Percentiles rank a stretch among this genome's conserved stretches.
These are phyloP conservation scores for Wickerhamiella azyma DNA, from an alignment of 805 yeast species.

Conservation along the genomic window DNA sequence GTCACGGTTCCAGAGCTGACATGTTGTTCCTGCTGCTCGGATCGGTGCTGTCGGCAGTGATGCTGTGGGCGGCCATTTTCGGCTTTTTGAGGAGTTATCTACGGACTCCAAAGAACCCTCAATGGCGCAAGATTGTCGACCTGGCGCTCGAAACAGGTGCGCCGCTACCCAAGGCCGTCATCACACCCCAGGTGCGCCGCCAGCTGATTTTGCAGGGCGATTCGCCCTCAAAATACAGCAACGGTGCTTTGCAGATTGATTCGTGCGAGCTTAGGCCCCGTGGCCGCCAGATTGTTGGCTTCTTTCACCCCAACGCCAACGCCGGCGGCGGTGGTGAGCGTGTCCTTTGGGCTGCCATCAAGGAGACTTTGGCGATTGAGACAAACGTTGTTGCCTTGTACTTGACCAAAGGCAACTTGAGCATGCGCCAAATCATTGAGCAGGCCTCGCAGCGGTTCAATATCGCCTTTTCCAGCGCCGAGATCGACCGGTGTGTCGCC, in stretches of 20 bases:
- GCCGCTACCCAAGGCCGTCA: conserved; percentile 15
- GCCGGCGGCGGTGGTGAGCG: conserved; percentile 99
- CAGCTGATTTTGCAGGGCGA: conserved; percentile 26
- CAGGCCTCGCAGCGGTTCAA: conserved; percentile 35
- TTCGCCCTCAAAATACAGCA: conserved; percentile 22
- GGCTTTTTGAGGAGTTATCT: conserved; percentile 13
- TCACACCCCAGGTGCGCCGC: conserved; percentile 27
- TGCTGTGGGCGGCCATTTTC: conserved; percentile 10
- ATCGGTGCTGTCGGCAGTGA: conserved; percentile 8
- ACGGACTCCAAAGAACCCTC: conserved; percentile 14
- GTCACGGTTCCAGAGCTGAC: background rate
- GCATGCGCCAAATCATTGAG: conserved; percentile 35
- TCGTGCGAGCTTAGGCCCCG: conserved; percentile 12
- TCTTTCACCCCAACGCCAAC: conserved; percentile 89
- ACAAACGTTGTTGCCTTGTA: conserved; percentile 54
- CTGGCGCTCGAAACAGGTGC: conserved; percentile 13
- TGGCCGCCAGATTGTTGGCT: conserved; percentile 50
- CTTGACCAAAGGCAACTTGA: conserved; percentile 39
- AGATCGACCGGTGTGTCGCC: conserved; percentile 42
- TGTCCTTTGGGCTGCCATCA: conserved; percentile 89
- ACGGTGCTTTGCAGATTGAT: conserved; percentile 10
- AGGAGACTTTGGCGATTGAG: conserved; percentile 41
- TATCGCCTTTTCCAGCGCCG: conserved; percentile 33
- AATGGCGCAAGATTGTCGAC: conserved; percentile 15
- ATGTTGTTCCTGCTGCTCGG: conserved; percentile 2